These are phyloP conservation scores for Phytophthora podocarpi DNA, from an alignment of 352 stramenopile genomes.

Conservation along the genomic window DNA sequence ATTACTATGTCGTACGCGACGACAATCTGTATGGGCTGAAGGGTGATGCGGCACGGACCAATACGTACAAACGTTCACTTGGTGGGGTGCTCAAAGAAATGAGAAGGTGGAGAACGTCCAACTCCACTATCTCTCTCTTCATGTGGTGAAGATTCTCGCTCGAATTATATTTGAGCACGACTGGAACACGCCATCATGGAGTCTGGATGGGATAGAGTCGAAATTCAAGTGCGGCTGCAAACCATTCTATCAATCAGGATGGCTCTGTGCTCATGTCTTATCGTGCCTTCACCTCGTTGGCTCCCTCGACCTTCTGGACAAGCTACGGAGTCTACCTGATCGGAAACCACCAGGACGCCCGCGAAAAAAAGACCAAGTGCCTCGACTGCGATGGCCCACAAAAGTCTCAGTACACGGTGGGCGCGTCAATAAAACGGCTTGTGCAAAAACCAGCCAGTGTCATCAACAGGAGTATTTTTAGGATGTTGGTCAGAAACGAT, in stretches of 20 bases:
- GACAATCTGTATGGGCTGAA: conserved; percentile 4
- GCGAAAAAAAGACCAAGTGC: no score
- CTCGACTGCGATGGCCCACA: no score
- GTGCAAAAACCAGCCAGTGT: neutral
- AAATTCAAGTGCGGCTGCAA: conserved; percentile 20
- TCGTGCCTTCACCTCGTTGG: conserved; percentile 9
- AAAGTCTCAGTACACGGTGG: no score
- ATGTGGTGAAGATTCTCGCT: neutral
- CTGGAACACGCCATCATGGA: neutral
- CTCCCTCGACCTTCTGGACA: no score
- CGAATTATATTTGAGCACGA: no score
- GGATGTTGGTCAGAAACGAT: neutral
- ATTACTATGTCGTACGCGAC: conserved; percentile 1
- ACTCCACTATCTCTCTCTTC: conserved; percentile 10
- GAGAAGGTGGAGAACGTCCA: conserved; percentile 12
- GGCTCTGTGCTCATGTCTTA: conserved; percentile 12
- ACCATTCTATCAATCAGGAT: conserved; percentile 7
- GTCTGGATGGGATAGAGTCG: neutral
- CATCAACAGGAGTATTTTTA: neutral
- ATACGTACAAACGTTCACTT: no score
- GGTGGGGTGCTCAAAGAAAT: neutral
- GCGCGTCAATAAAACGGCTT: no score
- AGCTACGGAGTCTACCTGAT: no score
- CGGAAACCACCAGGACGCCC: no score
- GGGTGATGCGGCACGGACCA: neutral